A percentile compares a stretch with the other conserved stretches of the same genome.
Evolutionary conservation across 257 asterid genomes (phyloP).

Genomic region (Gardenia jasminoides): DNA sequence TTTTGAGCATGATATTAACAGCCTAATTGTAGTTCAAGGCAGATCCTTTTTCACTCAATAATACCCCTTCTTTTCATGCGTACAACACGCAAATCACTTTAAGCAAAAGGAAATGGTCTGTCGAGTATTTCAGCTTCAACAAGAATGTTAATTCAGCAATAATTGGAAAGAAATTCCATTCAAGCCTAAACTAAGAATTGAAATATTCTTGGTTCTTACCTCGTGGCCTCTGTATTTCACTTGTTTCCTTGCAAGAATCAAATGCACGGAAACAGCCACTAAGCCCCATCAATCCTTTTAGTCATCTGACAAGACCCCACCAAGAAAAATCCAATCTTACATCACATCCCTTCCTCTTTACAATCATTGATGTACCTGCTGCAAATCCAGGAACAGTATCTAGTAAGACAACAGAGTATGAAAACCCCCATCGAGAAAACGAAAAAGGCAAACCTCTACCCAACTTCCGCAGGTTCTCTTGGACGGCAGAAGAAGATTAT

Average conservation of each 20-base stretch:
- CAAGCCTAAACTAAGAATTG: background rate
- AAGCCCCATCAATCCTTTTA: conserved; percentile 36
- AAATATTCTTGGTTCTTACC: conserved; percentile 28
- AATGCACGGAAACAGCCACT: conserved; percentile 55
- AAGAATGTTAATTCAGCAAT: background rate
- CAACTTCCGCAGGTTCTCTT: background rate
- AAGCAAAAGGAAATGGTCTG: background rate
- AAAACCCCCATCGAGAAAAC: background rate
- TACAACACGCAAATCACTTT: background rate
- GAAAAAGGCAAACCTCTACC: background rate
- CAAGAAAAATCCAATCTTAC: conserved; percentile 24
- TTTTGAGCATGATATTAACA: background rate
- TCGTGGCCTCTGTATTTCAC: conserved; percentile 24
- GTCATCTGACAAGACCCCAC: conserved; percentile 16
- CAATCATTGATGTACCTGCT: background rate
- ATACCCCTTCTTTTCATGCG: background rate
- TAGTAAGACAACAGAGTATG: background rate
- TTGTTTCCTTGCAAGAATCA: conserved; percentile 37
- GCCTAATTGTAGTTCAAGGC: background rate
- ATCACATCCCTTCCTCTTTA: conserved; percentile 9
- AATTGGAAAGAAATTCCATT: background rate
- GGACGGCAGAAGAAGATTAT: background rate
- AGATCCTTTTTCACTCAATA: background rate
- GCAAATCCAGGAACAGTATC: background rate
- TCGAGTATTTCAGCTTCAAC: background rate